Percentiles rank a stretch among this genome's conserved stretches.
Conservation (phyloP, 2,329 filamentous ascomycete genomes). For the Fusarium sp. region DNA sequence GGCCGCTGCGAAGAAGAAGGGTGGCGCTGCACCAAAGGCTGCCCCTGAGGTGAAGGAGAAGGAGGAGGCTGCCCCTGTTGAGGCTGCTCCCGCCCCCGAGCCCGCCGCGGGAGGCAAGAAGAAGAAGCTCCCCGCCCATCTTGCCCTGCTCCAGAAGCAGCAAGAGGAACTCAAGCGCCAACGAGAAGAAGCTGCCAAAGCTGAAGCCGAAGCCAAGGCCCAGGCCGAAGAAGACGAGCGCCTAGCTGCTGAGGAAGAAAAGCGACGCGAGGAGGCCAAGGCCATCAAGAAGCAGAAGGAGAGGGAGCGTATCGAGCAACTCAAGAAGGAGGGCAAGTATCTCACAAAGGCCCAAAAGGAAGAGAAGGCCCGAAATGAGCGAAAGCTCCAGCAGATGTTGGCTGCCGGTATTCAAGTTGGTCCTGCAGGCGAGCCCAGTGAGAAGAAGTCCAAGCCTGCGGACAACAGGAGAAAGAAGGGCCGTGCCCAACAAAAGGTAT, state of each 20-base stretch:
- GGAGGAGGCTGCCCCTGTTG: conserved; percentile 60
- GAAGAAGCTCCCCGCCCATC: conserved; percentile 86
- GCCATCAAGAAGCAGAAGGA: conserved; percentile 85
- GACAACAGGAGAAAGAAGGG: conserved; percentile 85
- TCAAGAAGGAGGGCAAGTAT: conserved; percentile 89
- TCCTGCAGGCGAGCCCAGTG: conserved; percentile 64
- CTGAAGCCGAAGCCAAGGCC: conserved; percentile 71
- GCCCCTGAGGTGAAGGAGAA: conserved; percentile 71
- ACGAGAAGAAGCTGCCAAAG: conserved; percentile 72
- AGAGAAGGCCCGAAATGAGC: conserved; percentile 80
- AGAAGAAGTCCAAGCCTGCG: conserved; percentile 80
- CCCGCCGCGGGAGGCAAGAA: conserved; percentile 69
- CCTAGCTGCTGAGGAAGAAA: conserved; percentile 71
- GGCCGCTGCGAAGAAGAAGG: conserved; percentile 84
- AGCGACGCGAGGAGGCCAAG: conserved; percentile 77
- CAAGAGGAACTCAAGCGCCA: conserved; percentile 78
- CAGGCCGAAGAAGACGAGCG: conserved; percentile 73
- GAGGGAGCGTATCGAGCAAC: conserved; percentile 85
- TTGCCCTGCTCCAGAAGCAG: conserved; percentile 80
- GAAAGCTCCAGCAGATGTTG: conserved; percentile 86
- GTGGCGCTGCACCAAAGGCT: conserved; percentile 47
- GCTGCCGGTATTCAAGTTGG: conserved; percentile 80
- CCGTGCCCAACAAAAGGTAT: conserved; percentile 65
- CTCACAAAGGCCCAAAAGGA: conserved; percentile 87
- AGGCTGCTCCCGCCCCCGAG: conserved; percentile 41